Base-by-base conservation (phyloP, 805 yeast genomes). In the Kuraishia borneana region DNA sequence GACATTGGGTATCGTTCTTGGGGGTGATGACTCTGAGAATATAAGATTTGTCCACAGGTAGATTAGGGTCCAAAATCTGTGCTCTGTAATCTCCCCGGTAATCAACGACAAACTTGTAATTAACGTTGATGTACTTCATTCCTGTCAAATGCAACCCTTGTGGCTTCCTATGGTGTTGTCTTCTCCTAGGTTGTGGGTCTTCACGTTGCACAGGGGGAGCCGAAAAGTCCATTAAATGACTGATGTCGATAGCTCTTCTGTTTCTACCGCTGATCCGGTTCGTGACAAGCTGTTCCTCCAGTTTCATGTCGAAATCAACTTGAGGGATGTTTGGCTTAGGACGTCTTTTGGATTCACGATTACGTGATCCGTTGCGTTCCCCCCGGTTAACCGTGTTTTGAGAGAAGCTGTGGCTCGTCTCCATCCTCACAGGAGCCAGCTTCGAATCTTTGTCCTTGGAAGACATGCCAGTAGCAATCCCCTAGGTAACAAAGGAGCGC, bases 41-140 rank as follows among this genome's bases (percentile, higher is more conserved):
- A 26, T 70, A 63, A 3, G 63, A 61, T 39, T 71, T 66, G 12
- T 77, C 71, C 3, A 89, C 60, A 0, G 83, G 78, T n/a, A 73
- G 53, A 48, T 83, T 85, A 2, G 96, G 92, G 48, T 85, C 89
- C 16, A 69, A 41, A 29, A 66, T 59, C 48, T 83, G 89, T 7
- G 70, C 58, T 18, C 58, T 50, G 47, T 73, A 80, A 30, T 69
- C 68, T 26, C 67, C 62, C 27, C 74, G 51, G 33, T 70, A 63
- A 44, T 83, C 82, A n/a, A 89, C 82, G 14, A 89, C 70, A 46
- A 92, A 81, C 44, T 84, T 73, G 51, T 80, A 88, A 51, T 82
- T 80, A 16, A 87, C 89, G 50, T 89, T 92, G 38, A 85, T 78
- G 43, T 74, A 82, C 3, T 71, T 61, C 57, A 76, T 70, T 0